Evolutionary conservation across 2,329 filamentous ascomycete species (phyloP).

Genomic region (Fonsecaea monophora): DNA sequence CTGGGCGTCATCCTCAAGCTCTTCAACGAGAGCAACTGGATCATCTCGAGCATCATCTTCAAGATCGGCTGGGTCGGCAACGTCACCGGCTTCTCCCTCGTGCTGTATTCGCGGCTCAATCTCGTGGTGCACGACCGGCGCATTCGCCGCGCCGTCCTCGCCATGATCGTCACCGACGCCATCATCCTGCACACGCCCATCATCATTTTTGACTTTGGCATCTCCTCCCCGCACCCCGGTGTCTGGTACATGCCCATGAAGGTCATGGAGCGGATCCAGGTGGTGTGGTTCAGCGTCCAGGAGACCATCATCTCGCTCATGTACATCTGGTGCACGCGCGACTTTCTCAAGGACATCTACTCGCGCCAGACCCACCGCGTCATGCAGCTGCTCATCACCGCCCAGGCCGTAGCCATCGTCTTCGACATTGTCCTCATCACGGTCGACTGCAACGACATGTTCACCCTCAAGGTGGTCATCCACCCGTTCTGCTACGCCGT

Average conservation of each 20-base stretch:
- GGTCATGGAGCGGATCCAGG: conserved; percentile 12
- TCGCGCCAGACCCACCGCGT: conserved; percentile 14
- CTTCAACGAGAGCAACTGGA: conserved; percentile 17
- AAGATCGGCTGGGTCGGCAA: conserved; percentile 15
- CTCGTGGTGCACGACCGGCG: conserved; percentile 6
- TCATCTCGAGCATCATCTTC: conserved; percentile 17
- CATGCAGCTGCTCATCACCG: conserved; percentile 8
- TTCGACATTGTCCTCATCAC: conserved; percentile 8
- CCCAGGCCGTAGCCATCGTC: conserved; percentile 6
- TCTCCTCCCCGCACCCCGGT: not conserved
- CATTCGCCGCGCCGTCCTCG: conserved; percentile 3
- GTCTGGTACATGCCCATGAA: conserved; percentile 13
- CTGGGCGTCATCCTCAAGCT: conserved; percentile 13
- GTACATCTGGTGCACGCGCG: conserved; percentile 11
- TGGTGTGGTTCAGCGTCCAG: conserved; percentile 15
- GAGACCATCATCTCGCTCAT: conserved; percentile 14
- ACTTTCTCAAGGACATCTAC: conserved; percentile 12
- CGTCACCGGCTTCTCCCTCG: conserved; percentile 14
- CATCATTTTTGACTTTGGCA: conserved; percentile 16
- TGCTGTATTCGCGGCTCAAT: conserved; percentile 12
- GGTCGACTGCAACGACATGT: conserved; percentile 14
- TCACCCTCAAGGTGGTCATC: conserved; percentile 13
- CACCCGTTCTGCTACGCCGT: conserved; percentile 15
- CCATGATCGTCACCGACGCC: conserved; percentile 16
- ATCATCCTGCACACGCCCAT: conserved; percentile 6